Evolutionary conservation across 106 monocot genomes (phyloP).

Genomic region (Narthecium ossifragum): DNA sequence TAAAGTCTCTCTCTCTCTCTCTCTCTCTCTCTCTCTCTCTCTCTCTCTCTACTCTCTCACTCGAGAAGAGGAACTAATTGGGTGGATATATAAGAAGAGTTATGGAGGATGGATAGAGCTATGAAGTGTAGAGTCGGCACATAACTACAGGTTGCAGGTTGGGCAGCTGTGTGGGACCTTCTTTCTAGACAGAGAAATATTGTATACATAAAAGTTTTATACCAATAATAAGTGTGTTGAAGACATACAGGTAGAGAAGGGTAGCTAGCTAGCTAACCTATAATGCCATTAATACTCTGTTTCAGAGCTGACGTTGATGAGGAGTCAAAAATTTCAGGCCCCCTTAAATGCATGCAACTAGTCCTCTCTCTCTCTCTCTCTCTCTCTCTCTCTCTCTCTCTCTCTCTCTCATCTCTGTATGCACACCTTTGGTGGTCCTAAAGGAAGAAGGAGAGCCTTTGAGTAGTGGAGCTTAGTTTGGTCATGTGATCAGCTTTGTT

Average conservation of each 20-base stretch:
- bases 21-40: background rate
- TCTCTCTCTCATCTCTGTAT: too few species aligned
- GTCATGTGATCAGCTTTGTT: background rate
- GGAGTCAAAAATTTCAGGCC: background rate
- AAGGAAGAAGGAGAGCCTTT: background rate
- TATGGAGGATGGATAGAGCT: too few species aligned
- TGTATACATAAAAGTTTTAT: too few species aligned
- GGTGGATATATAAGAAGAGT: background rate
- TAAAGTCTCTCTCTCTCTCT: background rate
- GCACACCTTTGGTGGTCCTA: background rate
- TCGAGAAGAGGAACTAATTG: background rate
- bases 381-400: conserved; percentile 10
- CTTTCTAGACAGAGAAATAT: too few species aligned
- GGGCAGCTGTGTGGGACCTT: too few species aligned
- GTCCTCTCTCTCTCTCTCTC: too few species aligned
- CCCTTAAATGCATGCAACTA: conserved; percentile 3
- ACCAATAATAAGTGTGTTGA: too few species aligned
- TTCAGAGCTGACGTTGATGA: conserved; percentile 3
- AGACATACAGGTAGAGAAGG: conserved; percentile 13
- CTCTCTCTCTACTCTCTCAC: background rate
- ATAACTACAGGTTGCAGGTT: too few species aligned
- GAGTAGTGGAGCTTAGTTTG: background rate
- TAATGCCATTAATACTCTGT: conserved; percentile 23
- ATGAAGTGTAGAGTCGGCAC: too few species aligned
- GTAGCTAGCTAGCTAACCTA: conserved; percentile 9